Evolutionary conservation across 2,329 filamentous ascomycete species (phyloP), one percentile per base, ranked within the genome.

Genomic region (Colletotrichum karsti): DNA sequence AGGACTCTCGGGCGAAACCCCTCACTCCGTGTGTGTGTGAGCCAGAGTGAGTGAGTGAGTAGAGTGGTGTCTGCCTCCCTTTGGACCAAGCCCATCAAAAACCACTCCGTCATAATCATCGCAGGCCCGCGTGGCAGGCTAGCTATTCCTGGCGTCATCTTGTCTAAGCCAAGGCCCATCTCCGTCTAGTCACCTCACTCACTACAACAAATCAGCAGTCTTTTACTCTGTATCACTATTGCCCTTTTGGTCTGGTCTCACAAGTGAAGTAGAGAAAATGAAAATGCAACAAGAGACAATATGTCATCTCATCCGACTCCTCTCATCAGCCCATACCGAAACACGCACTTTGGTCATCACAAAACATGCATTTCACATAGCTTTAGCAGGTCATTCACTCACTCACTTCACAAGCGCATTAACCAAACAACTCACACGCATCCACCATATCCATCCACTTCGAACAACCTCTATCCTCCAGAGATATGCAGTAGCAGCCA

Each of bases 1-100:
- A 58, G 64, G 64, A 24, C 60, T 64, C 64, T 58, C 64, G 53
- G 60, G 64, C 64, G 64, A 67, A 64, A 64, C 64, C 37, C 37
- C 58, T 54, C 41, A 28, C 55, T 26, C 55, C n/a, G n/a, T n/a
- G n/a, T n/a, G n/a, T n/a, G n/a, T n/a, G n/a, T n/a, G n/a, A n/a
- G n/a, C n/a, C n/a, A n/a, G n/a, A n/a, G n/a, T n/a, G n/a, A n/a
- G n/a, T n/a, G n/a, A n/a, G n/a, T n/a, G n/a, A n/a, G n/a, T n/a
- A n/a, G n/a, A n/a, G n/a, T n/a, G n/a, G n/a, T n/a, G n/a, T n/a
- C n/a, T n/a, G n/a, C n/a, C n/a, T n/a, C n/a, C n/a, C n/a, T n/a
- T n/a, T n/a, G n/a, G n/a, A n/a, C n/a, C n/a, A n/a, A n/a, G n/a
- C 39, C 37, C 46, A 22, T 12, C 22, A 22, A 58, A 22, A 15